These are phyloP conservation scores for Beverwykella pulmonaria DNA, from an alignment of 495 filamentous ascomycete species.

Conservation along the genomic window DNA sequence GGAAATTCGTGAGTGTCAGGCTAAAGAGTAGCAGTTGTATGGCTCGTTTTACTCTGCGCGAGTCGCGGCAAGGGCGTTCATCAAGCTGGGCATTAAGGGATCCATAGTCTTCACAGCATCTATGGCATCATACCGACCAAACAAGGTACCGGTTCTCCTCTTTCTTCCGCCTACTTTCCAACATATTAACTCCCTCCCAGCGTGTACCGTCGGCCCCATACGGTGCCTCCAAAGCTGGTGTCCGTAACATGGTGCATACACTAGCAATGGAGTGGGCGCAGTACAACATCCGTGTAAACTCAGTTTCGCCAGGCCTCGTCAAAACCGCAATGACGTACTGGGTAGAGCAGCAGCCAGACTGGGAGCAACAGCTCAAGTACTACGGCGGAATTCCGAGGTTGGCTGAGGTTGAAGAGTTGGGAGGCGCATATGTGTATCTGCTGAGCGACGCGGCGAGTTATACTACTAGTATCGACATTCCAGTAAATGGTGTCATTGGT, in stretches of 20 bases:
- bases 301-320: constrained; percentile 84
- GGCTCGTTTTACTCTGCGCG: constrained; percentile 49
- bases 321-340: constrained; percentile 78
- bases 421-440: constrained; percentile 82
- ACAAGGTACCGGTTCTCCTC: constrained; percentile 8
- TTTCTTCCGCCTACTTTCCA: not conserved
- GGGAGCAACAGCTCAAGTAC: constrained; percentile 55
- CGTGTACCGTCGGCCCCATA: constrained; percentile 32
- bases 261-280: constrained; percentile 54
- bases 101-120: constrained; percentile 52
- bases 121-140: constrained; percentile 49
- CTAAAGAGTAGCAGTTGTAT: constrained; percentile 36
- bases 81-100: constrained; percentile 49
- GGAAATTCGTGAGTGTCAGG: not conserved
- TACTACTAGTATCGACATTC: constrained; percentile 76
- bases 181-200: not conserved
- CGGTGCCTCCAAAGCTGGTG: constrained; percentile 42
- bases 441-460: constrained; percentile 80
- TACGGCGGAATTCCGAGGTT: constrained; percentile 64
- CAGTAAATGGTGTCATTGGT: constrained; percentile 36
- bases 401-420: constrained; percentile 75
- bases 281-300: constrained; percentile 66
- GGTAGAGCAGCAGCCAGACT: constrained; percentile 52
- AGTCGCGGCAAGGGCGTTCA: constrained; percentile 47
- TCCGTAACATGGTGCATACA: constrained; percentile 47